These are phyloP conservation scores for Suillus decipiens DNA, from an alignment of 768 basidiomycete genomes.

Conservation along the genomic window DNA sequence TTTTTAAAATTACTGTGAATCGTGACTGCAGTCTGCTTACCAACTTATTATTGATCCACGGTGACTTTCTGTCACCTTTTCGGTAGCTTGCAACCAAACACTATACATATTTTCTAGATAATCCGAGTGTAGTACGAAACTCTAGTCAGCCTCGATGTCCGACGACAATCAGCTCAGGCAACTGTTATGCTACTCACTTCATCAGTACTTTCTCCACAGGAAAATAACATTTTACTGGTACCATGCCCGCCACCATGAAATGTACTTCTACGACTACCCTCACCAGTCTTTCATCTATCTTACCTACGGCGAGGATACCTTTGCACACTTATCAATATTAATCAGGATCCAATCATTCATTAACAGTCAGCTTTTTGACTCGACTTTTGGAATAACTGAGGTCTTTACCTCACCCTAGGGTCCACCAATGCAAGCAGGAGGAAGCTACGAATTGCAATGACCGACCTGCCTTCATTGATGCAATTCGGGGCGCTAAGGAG, in stretches of 20 bases:
- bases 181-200: neutral
- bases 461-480: neutral
- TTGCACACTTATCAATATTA: conserved; percentile 12
- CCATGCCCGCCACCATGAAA: neutral
- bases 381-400: conserved; percentile 25
- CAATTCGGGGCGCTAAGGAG: neutral
- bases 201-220: neutral
- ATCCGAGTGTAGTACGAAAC: no score
- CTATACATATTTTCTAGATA: neutral
- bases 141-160: neutral
- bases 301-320: neutral
- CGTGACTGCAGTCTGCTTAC: no score
- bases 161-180: neutral
- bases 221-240: neutral
- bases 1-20: no score
- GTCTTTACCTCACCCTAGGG: conserved; percentile 10
- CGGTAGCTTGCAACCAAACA: neutral
- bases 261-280: no score
- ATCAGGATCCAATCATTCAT: neutral
- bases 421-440: conserved; percentile 1
- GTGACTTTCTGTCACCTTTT: neutral
- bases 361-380: neutral
- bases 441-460: neutral
- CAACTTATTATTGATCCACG: neutral
- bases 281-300: conserved; percentile 4